Base-by-base conservation (phyloP, 257 asterid species). In the Parsonsia alboflavescens region DNA sequence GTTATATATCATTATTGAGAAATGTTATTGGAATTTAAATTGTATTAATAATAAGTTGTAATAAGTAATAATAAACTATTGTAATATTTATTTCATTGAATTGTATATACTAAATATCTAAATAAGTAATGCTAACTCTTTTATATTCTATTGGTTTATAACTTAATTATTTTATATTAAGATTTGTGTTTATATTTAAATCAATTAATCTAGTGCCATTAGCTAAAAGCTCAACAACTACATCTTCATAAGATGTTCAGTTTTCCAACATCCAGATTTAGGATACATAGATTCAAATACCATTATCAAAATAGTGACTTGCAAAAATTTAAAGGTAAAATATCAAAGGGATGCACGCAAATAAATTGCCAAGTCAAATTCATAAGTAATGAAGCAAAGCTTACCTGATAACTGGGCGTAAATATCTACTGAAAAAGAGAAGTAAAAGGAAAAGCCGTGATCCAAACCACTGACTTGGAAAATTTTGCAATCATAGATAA, bases 381-480 rank as follows among this genome's bases (percentile, higher is more conserved):
- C 71, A 22, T 24, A 57, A 69, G 59, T 78, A 19, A 48, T 45
- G 42, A 54, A 36, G 63, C 48, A 64, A 45, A 28, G 33, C 28
- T 70, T 78, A 84, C 81, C 84, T 82, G 79, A 68, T 81, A 58
- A 74, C 69, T 72, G 74, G 46, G 57, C 79, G 72, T 10, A 17
- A 66, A 49, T 62, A 81, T 74, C 79, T 73, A 77, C 72, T 66
- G 81, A 45, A 76, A 62, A 80, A 19, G 5, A 39, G 64, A 33
- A 80, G 82, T 82, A 85, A 70, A 52, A 75, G 80, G 71, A 76
- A 80, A 78, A 75, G 81, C 80, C 72, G 81, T 83, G 93, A 90
- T 92, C 93, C 82, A 78, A 74, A 85, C 81, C 76, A 81, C 71
- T 70, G 81, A 80, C 85, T 80, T 81, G 71, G n/a, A 71, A 78